Percentiles rank a stretch among this genome's conserved stretches.
Conservation (phyloP, 306 rosid genomes). For the Ziziphus jujuba region DNA sequence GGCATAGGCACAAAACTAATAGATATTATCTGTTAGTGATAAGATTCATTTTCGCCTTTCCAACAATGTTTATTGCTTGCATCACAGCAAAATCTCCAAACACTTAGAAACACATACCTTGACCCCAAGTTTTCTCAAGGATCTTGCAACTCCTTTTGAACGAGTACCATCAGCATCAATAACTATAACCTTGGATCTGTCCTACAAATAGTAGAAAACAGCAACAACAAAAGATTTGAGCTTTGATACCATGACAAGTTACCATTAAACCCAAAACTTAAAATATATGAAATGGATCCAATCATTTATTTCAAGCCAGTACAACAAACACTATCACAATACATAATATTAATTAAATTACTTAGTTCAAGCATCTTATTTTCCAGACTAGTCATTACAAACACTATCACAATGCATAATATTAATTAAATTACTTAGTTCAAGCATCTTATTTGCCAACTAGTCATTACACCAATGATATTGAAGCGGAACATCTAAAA, state of each 20-base stretch:
- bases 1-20: too few relatives aligned
- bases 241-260: background rate
- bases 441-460: too few relatives aligned
- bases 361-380: too few relatives aligned
- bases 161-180: conserved; percentile 85
- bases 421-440: too few relatives aligned
- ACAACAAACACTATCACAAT: too few relatives aligned
- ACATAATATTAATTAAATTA: too few relatives aligned
- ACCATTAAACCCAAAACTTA: background rate
- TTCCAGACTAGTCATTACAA: too few relatives aligned
- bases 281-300: too few relatives aligned
- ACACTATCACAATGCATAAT: too few relatives aligned
- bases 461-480: too few relatives aligned
- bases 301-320: too few relatives aligned
- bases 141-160: conserved; percentile 85
- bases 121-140: conserved; percentile 80
- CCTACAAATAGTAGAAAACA: conserved; percentile 72
- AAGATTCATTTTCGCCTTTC: too few relatives aligned
- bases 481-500: background rate
- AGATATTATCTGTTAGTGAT: background rate
- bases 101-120: conserved; percentile 58
- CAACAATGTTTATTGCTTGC: background rate
- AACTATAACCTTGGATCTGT: conserved; percentile 87
- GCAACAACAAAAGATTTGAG: conserved; percentile 24
- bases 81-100: background rate